These are phyloP conservation scores for Rhytidiadelphus loreus DNA, from an alignment of 225 moss, liverwort and hornwort species.

Conservation along the genomic window DNA sequence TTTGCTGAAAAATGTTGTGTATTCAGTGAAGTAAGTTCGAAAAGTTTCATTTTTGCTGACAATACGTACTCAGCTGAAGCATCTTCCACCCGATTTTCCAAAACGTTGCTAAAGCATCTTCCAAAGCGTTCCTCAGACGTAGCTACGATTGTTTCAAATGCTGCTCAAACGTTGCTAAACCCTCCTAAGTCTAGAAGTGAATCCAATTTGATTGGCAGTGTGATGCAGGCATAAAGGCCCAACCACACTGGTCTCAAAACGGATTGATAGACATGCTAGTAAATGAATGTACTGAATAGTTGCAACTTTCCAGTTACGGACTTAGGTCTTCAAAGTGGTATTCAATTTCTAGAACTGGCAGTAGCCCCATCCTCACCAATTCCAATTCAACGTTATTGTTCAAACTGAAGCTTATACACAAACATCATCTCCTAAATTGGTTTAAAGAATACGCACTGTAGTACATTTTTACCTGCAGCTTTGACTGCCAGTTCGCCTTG, in stretches of 20 bases:
- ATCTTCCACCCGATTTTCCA: neutral
- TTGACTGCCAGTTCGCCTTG: neutral
- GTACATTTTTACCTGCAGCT: neutral
- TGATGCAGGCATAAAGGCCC: neutral
- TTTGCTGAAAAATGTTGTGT: neutral
- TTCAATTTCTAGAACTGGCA: neutral
- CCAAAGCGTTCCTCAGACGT: neutral
- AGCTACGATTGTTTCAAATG: neutral
- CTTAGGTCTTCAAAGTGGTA: neutral
- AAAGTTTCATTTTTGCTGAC: neutral
- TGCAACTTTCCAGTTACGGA: neutral
- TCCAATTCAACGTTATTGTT: neutral
- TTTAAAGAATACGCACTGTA: neutral
- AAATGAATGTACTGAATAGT: neutral
- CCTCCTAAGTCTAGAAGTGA: neutral
- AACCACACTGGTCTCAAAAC: neutral
- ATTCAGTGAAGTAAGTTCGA: neutral
- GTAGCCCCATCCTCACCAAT: neutral
- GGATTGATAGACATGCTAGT: neutral
- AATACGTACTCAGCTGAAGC: neutral
- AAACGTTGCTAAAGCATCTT: neutral
- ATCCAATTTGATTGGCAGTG: neutral
- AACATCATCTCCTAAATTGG: neutral
- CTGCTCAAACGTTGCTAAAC: neutral
- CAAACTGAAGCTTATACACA: neutral